Base-by-base conservation (phyloP, 441 rosid species). In the Eutrema salsugineum region DNA sequence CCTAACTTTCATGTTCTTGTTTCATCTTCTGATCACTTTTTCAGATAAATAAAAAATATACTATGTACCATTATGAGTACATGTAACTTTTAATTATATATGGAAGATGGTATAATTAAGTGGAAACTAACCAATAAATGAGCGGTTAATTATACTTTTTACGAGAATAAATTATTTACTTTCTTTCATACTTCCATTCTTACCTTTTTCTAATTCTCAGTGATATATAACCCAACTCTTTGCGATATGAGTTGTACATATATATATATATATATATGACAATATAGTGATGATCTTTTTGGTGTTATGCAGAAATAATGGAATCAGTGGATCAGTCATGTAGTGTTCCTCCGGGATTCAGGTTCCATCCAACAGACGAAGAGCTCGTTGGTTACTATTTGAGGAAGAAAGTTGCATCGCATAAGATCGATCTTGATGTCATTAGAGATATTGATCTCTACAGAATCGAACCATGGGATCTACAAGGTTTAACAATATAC, bases 391-490 rank as follows among this genome's bases (percentile, higher is more conserved):
- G 98, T 15, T 93, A 93, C 81, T 93, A 93, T 78, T 81, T 93
- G 69, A 85, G 94, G 82, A 93, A 93, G 87, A 93, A 93, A 66
- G 85, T 93, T 9, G 97, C 96, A 8, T 89, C 96, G 0, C 98
- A 93, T 78, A 93, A 89, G 90, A 93, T 93, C 33, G 98, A 93
- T 82, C 96, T 93, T 48, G 94, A 93, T 79, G 97, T 91, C 46
- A 93, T 91, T 62, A 84, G 96, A 89, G 93, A 91, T 73, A 89
- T 93, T 5, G 98, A 93, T 84, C 90, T 93, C 35, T 93, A 93
- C 78, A 78, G 96, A 78, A 93, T 93, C 76, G 97, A 93, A 71
- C 98, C 98, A 33, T 93, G 98, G 98, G 98, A 93, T 84, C 88
- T 93, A 55, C 89, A 86, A 93, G 98, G 98, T 89, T 80, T 14